Base-by-base conservation (phyloP, 108 stramenopile species). In the Cyclotella sp. region DNA sequence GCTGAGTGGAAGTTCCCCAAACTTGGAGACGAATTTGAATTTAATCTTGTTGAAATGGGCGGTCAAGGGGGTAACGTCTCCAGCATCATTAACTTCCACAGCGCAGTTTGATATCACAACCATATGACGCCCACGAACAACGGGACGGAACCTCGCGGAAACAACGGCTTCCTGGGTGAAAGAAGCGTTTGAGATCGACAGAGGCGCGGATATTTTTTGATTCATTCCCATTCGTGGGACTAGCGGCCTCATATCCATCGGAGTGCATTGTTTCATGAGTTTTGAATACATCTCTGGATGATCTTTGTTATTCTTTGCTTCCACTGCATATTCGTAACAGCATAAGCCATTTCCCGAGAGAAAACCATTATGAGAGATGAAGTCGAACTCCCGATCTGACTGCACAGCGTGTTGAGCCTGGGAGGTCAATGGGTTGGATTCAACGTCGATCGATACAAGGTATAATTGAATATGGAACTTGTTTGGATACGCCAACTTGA, bases 71-170 rank as follows among this genome's bases (percentile, higher is more conserved):
- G 18, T 42, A 9, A 24, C 63, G 3, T 42, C 26, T 42, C 22
- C 43, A 39, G 26, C 60, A 47, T 47, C 39, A 40, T 43, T 27
- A 3, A 60, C 14, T 61, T 43, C 39, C 3, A 58, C 76, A 18
- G 76, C 76, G 30, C 76, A 77, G 63, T 77, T 77, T 30, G 76
- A 77, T 7, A 77, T 59, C 26, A 77, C 68, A 26, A 77, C 63
- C 76, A 77, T 77, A 22, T 77, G 67, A 10, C 76, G 53, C 14
- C 76, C 76, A 15, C 61, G 61, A 30, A 7, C 59, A 16, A 49
- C 57, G 2, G 76, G 76, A 30, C 68, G 68, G 39, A 77, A 64
- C 49, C 63, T 59, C 28, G 49, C 71, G 0, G 71, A 72, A 16
- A 72, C 71, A 1, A 29, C 46, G 47, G 55, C 41, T 16, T 72